These are phyloP conservation scores for Daldinia bambusicola DNA, from an alignment of 495 filamentous ascomycete genomes.

Conservation along the genomic window DNA sequence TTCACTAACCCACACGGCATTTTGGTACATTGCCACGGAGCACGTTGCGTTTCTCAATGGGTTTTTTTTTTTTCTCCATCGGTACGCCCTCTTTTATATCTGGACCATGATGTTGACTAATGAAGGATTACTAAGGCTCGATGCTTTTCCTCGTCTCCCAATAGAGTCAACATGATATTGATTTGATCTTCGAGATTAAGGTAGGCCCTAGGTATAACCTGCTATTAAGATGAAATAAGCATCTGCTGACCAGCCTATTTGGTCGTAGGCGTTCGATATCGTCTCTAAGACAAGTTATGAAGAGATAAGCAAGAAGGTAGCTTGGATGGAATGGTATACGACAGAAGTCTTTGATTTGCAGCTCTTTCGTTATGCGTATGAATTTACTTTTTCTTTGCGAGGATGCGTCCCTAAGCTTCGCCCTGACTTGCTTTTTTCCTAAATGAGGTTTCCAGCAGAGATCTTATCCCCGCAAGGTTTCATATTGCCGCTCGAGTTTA, in stretches of 20 bases:
- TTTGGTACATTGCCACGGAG: neutral
- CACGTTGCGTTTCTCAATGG: slow-evolving; percentile 6
- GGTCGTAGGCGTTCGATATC: neutral
- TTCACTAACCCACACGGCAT: slow-evolving; percentile 8
- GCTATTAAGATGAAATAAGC: neutral
- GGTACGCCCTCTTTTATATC: neutral
- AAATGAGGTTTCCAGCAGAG: slow-evolving; percentile 3
- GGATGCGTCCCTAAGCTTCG: neutral
- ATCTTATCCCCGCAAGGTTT: neutral
- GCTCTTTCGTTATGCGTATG: neutral
- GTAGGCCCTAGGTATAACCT: slow-evolving; percentile 14
- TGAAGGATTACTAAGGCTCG: neutral
- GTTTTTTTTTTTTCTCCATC: slow-evolving; percentile 15
- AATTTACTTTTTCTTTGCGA: slow-evolving; percentile 15
- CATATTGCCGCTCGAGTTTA: neutral
- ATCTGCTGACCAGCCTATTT: slow-evolving; percentile 6
- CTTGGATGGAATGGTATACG: neutral
- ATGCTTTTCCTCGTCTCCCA: neutral
- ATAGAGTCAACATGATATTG: neutral
- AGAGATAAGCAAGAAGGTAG: slow-evolving; percentile 4
- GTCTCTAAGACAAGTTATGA: neutral
- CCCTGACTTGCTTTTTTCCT: neutral
- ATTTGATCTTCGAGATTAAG: slow-evolving; percentile 6
- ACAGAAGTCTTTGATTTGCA: neutral
- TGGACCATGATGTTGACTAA: neutral